Conservation (phyloP, 2,329 filamentous ascomycete species). For the Cryphonectria nitschkei region DNA sequence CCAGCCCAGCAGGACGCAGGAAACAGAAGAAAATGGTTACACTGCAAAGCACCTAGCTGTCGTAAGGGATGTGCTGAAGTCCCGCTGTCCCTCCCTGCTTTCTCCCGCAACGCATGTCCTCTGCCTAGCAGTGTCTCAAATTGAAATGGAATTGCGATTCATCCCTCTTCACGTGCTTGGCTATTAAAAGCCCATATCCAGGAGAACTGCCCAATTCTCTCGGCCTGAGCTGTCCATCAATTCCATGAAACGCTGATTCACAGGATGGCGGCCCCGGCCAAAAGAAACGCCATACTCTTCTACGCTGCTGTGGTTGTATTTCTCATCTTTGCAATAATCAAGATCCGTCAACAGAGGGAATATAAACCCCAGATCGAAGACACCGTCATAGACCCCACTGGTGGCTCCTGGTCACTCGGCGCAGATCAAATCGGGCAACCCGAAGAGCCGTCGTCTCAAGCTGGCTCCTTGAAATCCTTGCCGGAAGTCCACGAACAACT, state of each 20-base stretch:
- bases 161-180: background rate
- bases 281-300: background rate
- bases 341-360: slow-evolving; percentile 1
- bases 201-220: background rate
- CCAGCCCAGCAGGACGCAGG: background rate
- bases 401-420: slow-evolving; percentile 6
- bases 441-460: background rate
- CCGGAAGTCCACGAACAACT: background rate
- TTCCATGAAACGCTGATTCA: background rate
- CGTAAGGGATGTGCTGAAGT: background rate
- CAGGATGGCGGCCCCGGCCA: background rate
- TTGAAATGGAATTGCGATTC: background rate
- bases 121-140: background rate
- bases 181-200: background rate
- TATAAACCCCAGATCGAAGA: background rate
- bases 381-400: slow-evolving; percentile 4
- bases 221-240: background rate
- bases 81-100: background rate
- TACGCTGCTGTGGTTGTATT: background rate
- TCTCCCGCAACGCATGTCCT: background rate
- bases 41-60: background rate
- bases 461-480: background rate
- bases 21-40: background rate
- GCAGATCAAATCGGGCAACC: background rate
- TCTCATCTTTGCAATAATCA: background rate